Base-by-base conservation (phyloP, 306 rosid genomes). In the Pachyrhizus erosus region DNA sequence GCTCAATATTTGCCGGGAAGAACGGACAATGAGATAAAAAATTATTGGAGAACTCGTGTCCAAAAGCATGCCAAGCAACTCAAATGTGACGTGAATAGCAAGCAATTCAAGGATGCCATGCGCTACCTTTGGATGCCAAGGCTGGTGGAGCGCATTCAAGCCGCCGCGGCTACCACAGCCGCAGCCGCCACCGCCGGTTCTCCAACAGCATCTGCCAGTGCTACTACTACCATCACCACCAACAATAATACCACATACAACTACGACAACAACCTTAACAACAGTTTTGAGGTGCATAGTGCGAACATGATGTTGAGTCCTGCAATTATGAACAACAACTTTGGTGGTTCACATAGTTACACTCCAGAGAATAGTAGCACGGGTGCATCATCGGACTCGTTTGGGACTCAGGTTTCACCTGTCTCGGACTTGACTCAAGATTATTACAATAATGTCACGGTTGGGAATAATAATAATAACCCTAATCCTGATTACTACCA, bases 41-140 rank as follows among this genome's bases (percentile, higher is more conserved):
- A 96, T 65, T 93, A 96, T 34, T 96, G 99, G 99, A 87, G 99
- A 62, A 96, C 99, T 5, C 89, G 99, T 9, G 99, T 96, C 3
- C 99, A 96, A 49, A 96, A 96, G 51, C 99, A 96, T 54, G 99
- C 99, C 13, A 96, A 96, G 55, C 99, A 96, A 79, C 97, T 96
- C 17, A 96, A 93, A 88, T 96, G 99, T 69, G 99, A 96, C 81
- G 99, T 96, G 42, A 96, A 96, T 82, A 93, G 98, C 91, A 93
- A 96, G 83, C 97, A 92, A 87, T 96, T 96, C 87, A 96, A 93
- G 85, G 99, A 96, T 73, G 88, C 97, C 85, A 92, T 96, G 98
- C 96, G 99, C 24, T 93, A 89, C 66, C 92, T 92, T 27, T 96
- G 99, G 99, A 96, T 96, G 98, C 99, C 99, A 27, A 83, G 99